Base-by-base conservation (phyloP, 1,139 yeast species). In the Hansenula lynferdii region DNA sequence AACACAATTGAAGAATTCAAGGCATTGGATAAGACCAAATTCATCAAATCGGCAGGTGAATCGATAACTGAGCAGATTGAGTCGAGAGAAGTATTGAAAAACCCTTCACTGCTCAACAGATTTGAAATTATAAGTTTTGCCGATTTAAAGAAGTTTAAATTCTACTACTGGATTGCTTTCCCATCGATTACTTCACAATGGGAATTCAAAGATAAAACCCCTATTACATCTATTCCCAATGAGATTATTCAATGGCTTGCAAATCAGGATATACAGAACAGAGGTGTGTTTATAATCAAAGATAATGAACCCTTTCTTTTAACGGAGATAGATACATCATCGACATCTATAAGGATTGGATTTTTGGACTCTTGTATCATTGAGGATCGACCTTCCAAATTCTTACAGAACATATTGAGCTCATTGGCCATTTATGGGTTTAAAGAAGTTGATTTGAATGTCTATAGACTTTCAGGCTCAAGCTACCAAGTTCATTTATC, bases 1-100 rank as follows among this genome's bases (percentile, higher is more conserved):
- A 92, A 92, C 59, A 87, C 96, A 0, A 68, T 89, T 26, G 97
- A 90, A 48, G 87, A 85, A 47, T 92, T 92, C 62, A 85, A 83
- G 54, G 59, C 58, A 12, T 50, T 75, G 1, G 82, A 86, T 56
- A 92, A 90, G 59, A 69, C 70, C 28, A 58, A 64, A 8, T 69
- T 83, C 38, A 57, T 90, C 25, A 61, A 62, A 22, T 57, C 61
- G 41, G 73, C 78, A 57, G 87, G 62, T 14, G 48, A 30, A 40
- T 54, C 47, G 42, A 64, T 51, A 1, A 51, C 52, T 37, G 45
- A 55, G 0, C 45, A 45, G 1, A 67, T 77, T 8, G 39, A 42
- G 14, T 51, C 61, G 15, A 63, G 62, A 22, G 46, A 56, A 0
- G 62, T 65, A 1, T 44, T 69, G 2, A 34, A 48, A 0, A 57